phyloP scores from a whole-genome alignment of 2,329 filamentous ascomycete genomes.

The Septoria petroselini region DNA sequence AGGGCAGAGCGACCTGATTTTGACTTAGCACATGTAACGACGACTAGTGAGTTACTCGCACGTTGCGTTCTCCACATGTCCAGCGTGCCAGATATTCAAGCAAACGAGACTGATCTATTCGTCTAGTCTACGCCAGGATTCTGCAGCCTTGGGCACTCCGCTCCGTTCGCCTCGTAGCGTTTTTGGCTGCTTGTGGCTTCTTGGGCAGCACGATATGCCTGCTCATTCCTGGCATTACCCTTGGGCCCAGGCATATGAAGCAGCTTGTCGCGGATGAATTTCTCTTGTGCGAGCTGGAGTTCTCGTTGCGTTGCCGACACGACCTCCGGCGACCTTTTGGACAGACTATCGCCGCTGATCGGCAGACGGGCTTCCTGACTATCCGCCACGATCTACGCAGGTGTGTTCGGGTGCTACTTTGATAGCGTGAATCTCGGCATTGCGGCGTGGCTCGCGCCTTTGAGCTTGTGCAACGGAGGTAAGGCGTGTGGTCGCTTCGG shows the following conservation, averaged over 20 bases:
- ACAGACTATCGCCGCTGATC: neutral
- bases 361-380: neutral
- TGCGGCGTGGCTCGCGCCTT: too few species aligned
- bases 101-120: neutral
- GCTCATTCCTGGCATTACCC: too few species aligned
- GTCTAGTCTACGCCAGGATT: neutral
- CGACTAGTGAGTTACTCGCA: too few species aligned
- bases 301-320: neutral
- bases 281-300: neutral
- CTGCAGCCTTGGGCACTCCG: neutral
- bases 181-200: too few species aligned
- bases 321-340: neutral
- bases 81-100: neutral
- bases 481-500: too few species aligned
- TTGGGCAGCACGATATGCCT: too few species aligned
- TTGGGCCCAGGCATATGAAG: neutral
- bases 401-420: neutral
- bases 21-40: too few species aligned
- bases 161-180: neutral
- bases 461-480: too few species aligned
- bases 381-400: neutral
- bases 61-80: neutral
- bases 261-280: slow-evolving; percentile 2
- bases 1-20: too few species aligned
- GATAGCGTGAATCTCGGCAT: neutral